Evolutionary conservation across 352 stramenopile genomes (phyloP).

Genomic region (Phytopythium oedochilum): DNA sequence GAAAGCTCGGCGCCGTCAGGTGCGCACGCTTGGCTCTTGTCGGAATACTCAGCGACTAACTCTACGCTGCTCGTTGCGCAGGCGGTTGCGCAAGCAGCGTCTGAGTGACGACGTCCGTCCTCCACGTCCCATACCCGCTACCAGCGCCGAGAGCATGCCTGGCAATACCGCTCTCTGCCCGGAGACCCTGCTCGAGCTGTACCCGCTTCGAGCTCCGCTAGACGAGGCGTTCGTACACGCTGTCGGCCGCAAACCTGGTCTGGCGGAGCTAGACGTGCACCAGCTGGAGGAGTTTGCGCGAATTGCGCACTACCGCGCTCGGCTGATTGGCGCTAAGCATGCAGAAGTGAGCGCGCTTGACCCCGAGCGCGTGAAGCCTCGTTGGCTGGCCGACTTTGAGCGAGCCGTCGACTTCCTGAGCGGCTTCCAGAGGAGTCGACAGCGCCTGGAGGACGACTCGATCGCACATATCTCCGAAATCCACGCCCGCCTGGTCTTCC

Average conservation of each 20-base stretch:
- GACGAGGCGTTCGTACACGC: slow-evolving; percentile 13
- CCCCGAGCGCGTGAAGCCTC: slow-evolving; percentile 23
- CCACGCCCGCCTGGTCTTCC: slow-evolving; percentile 42
- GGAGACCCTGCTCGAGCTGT: slow-evolving; percentile 40
- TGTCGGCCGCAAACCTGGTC: slow-evolving; percentile 18
- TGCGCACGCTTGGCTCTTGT: slow-evolving; percentile 4
- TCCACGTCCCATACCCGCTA: not conserved
- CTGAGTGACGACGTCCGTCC: slow-evolving; percentile 10
- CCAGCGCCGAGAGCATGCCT: not conserved
- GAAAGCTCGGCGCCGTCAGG: slow-evolving; percentile 19
- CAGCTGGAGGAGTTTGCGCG: slow-evolving; percentile 47
- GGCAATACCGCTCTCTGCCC: not conserved
- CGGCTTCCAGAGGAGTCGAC: slow-evolving; percentile 20
- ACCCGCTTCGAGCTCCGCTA: slow-evolving; percentile 20
- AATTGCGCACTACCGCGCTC: slow-evolving; percentile 55
- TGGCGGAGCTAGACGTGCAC: slow-evolving; percentile 41
- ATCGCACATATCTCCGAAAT: slow-evolving; percentile 39
- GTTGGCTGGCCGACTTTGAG: slow-evolving; percentile 42
- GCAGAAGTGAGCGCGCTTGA: slow-evolving; percentile 14
- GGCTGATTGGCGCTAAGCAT: slow-evolving; percentile 34
- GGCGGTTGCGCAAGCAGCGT: slow-evolving; percentile 11
- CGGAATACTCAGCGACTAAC: too few relatives aligned
- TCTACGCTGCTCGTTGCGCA: too few relatives aligned
- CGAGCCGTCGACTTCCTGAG: slow-evolving; percentile 20
- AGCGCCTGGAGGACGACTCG: slow-evolving; percentile 13